These are phyloP conservation scores for Keithomyces neogunnii DNA, from an alignment of 2,329 filamentous ascomycete species.

Conservation along the genomic window DNA sequence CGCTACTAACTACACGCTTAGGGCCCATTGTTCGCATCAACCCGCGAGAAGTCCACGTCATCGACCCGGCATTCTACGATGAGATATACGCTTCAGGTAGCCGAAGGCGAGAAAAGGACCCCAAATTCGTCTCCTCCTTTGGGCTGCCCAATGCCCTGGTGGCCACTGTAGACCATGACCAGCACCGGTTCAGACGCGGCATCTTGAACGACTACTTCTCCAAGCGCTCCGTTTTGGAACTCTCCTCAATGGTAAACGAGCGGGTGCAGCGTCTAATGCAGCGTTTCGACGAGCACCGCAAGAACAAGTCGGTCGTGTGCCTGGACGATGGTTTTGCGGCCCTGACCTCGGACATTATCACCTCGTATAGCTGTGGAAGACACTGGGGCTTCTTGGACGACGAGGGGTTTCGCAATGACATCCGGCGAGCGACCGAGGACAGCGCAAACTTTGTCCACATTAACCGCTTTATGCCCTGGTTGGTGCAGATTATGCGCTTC, in stretches of 20 bases:
- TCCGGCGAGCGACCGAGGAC: neutral
- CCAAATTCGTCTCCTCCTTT: neutral
- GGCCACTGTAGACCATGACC: slow-evolving; percentile 3
- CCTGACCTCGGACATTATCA: slow-evolving; percentile 5
- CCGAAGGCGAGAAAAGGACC: slow-evolving; percentile 5
- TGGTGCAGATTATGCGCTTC: neutral
- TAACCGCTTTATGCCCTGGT: neutral
- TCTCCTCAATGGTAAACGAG: neutral
- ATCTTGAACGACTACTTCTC: slow-evolving; percentile 10
- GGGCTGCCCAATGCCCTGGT: neutral
- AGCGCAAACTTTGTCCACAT: neutral
- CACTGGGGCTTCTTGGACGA: neutral
- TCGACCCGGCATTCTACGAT: slow-evolving; percentile 15
- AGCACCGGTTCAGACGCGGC: slow-evolving; percentile 1
- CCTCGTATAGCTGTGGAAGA: neutral
- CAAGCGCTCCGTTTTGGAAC: neutral
- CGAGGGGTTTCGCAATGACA: neutral
- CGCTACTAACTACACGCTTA: slow-evolving; percentile 1
- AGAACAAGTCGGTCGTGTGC: neutral
- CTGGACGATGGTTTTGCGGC: slow-evolving; percentile 2
- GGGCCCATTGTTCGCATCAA: slow-evolving; percentile 21
- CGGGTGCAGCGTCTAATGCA: neutral
- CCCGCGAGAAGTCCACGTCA: slow-evolving; percentile 18
- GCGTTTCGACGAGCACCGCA: neutral
- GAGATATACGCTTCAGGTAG: slow-evolving; percentile 9